These are phyloP conservation scores for Candida mesenterica DNA, from an alignment of 1,139 yeast genomes.

Conservation along the genomic window DNA sequence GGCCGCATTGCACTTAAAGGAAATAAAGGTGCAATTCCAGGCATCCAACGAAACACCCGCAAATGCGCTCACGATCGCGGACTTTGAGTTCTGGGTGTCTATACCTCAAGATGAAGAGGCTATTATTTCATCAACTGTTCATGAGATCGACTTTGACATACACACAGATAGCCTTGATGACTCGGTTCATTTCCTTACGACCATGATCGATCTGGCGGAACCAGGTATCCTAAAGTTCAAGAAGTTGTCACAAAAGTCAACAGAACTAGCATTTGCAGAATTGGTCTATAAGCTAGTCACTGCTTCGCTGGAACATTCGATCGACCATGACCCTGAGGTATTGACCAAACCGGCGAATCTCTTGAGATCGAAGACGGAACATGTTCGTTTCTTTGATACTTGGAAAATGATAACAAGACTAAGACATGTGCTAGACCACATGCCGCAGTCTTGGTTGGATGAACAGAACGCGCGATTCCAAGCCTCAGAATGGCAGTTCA, in stretches of 20 bases:
- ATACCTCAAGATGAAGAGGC: slow-evolving; percentile 21
- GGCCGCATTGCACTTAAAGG: slow-evolving; percentile 35
- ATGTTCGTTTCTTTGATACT: slow-evolving; percentile 75
- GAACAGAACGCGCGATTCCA: slow-evolving; percentile 22
- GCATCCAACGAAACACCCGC: not conserved
- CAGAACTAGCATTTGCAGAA: slow-evolving; percentile 30
- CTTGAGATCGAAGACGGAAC: slow-evolving; percentile 66
- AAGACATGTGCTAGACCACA: slow-evolving; percentile 63
- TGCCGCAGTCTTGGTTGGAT: slow-evolving; percentile 56
- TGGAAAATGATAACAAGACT: slow-evolving; percentile 84
- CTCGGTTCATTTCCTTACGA: slow-evolving; percentile 28
- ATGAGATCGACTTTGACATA: slow-evolving; percentile 29
- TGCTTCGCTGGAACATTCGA: slow-evolving; percentile 59
- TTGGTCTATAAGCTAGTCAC: slow-evolving; percentile 56
- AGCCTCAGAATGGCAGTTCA: slow-evolving; percentile 35
- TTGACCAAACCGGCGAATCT: slow-evolving; percentile 86
- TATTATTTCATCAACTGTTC: slow-evolving; percentile 35
- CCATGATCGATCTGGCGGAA: slow-evolving; percentile 17
- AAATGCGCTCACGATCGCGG: slow-evolving; percentile 17
- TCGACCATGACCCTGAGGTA: slow-evolving; percentile 84
- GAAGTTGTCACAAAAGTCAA: slow-evolving; percentile 13
- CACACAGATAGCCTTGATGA: slow-evolving; percentile 38
- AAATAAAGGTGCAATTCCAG: slow-evolving; percentile 8
- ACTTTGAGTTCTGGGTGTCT: slow-evolving; percentile 46
- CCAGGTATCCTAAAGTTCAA: slow-evolving; percentile 24